phyloP scores from a whole-genome alignment of 768 basidiomycete species.

The Termitomyces sp. region DNA sequence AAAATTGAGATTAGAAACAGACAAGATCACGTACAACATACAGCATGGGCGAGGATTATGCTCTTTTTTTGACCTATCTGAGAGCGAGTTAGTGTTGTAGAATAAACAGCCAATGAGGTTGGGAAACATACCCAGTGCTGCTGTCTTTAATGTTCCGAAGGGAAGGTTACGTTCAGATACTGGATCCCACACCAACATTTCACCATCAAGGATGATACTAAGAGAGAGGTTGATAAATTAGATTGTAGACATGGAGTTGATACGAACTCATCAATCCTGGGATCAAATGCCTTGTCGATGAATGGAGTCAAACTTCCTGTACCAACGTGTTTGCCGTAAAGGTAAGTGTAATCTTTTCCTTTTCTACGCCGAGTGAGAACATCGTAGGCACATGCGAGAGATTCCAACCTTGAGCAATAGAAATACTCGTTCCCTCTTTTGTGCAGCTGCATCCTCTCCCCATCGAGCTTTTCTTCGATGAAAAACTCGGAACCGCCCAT shows the following conservation, averaged over 20 bases:
- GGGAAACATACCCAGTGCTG: constrained; percentile 64
- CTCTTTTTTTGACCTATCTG: constrained; percentile 68
- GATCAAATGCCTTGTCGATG: constrained; percentile 72
- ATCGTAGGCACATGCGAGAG: neutral
- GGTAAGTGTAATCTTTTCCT: constrained; percentile 84
- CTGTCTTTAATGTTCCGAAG: constrained; percentile 91
- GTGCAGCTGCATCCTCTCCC: constrained; percentile 94
- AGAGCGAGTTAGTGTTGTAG: neutral
- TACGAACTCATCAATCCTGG: constrained; percentile 74
- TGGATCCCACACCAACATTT: constrained; percentile 99
- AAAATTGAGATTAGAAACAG: neutral
- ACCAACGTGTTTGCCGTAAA: constrained; percentile 84
- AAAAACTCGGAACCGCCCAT: constrained; percentile 79
- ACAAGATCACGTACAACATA: constrained; percentile 29
- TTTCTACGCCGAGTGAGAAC: constrained; percentile 43
- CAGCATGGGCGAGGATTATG: constrained; percentile 86
- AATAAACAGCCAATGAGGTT: neutral
- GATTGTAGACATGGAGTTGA: neutral
- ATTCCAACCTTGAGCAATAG: constrained; percentile 77
- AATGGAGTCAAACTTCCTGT: constrained; percentile 85
- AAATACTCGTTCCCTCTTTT: constrained; percentile 88
- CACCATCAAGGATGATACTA: constrained; percentile 93
- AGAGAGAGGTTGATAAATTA: neutral
- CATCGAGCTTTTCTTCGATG: constrained; percentile 97
- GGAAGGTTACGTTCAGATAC: constrained; percentile 81